Conservation (phyloP, 2,329 filamentous ascomycete species). For the Arachnomyces sp. region DNA sequence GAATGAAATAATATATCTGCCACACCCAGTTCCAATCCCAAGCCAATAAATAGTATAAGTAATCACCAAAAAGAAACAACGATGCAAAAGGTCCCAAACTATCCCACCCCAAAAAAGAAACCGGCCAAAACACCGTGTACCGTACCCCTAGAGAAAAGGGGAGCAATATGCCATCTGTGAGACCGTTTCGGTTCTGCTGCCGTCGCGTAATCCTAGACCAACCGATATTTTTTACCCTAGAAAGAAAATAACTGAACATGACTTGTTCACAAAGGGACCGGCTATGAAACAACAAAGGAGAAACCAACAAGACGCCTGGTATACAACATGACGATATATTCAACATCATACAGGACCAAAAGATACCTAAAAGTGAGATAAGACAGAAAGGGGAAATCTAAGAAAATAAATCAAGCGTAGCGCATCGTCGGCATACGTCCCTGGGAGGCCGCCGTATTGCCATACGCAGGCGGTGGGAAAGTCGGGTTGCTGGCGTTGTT, state of each 20-base stretch:
- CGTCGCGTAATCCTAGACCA: no score
- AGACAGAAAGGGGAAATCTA: not conserved
- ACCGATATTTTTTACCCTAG: no score
- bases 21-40: no score
- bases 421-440: slow-evolving; percentile 9
- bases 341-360: not conserved
- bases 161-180: no score
- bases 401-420: slow-evolving; percentile 6
- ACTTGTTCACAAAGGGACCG: no score
- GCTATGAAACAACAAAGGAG: not conserved
- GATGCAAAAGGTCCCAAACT: slow-evolving; percentile 1
- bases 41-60: no score
- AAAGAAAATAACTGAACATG: no score
- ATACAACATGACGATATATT: not conserved
- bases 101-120: not conserved
- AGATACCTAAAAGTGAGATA: slow-evolving; percentile 1
- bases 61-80: not conserved
- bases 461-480: slow-evolving; percentile 9
- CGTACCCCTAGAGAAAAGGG: slow-evolving; percentile 2
- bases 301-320: no score
- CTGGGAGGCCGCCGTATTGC: slow-evolving; percentile 1
- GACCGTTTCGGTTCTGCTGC: no score
- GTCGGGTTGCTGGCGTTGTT: not conserved
- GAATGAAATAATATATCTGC: no score
- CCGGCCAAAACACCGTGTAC: not conserved